Conservation (phyloP, 2,329 filamentous ascomycete species). For the Aspergillus aculeatus region DNA sequence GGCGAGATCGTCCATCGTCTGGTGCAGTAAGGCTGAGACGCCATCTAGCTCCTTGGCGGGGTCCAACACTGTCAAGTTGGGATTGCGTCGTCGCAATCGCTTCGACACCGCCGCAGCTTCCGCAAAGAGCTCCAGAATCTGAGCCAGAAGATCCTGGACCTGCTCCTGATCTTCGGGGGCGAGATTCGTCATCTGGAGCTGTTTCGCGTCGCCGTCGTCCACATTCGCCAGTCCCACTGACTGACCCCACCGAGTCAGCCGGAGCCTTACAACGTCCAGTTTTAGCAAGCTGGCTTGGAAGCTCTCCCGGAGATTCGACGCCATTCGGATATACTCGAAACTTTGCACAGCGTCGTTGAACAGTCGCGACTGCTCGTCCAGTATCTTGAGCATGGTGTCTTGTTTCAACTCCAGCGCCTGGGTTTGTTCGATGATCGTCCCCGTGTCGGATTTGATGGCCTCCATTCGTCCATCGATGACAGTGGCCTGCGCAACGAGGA, state of each 20-base stretch:
- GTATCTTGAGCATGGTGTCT: conserved; percentile 1
- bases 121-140: not conserved
- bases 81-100: not conserved
- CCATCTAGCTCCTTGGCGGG: not conserved
- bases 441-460: conserved; percentile 3
- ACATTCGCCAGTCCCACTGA: conserved; percentile 4
- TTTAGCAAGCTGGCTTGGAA: conserved; percentile 4
- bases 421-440: conserved; percentile 6
- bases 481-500: not conserved
- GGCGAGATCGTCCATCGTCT: conserved; percentile 3
- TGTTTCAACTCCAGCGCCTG: conserved; percentile 1
- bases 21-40: conserved; percentile 2
- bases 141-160: not conserved
- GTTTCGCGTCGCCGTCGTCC: not conserved
- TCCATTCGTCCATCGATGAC: conserved; percentile 1
- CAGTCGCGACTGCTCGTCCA: not conserved
- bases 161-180: not conserved
- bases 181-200: not conserved
- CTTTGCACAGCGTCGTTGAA: conserved; percentile 1
- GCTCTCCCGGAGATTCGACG: not conserved
- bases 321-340: conserved; percentile 6
- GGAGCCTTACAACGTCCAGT: conserved; percentile 6
- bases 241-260: conserved; percentile 6
- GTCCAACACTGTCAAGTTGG: not conserved
- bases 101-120: conserved; percentile 2